Evolutionary conservation across 2,329 filamentous ascomycete species (phyloP).

Genomic region (Paracoccidioides brasiliensis): DNA sequence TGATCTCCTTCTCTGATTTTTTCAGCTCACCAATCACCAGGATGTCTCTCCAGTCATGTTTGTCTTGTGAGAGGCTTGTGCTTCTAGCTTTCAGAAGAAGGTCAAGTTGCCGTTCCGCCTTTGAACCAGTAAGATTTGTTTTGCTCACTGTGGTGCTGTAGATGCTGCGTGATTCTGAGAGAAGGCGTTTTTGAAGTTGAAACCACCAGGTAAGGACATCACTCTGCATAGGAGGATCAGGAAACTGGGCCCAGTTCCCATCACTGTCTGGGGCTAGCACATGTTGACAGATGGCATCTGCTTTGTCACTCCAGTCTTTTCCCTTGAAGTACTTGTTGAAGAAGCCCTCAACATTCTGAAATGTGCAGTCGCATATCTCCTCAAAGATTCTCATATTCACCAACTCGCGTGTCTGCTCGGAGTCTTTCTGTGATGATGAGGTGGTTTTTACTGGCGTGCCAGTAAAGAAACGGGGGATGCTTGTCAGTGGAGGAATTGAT

Average conservation of each 20-base stretch:
- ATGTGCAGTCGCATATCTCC: no score
- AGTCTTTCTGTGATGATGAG: no score
- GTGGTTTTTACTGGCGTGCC: no score
- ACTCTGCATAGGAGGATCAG: slow-evolving; percentile 4
- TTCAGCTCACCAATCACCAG: slow-evolving; percentile 11
- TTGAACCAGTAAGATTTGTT: slow-evolving; percentile 5
- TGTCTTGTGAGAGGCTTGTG: background rate
- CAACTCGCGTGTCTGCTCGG: no score
- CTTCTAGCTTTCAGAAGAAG: slow-evolving; percentile 9
- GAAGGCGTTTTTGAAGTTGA: slow-evolving; percentile 10
- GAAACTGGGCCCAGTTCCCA: slow-evolving; percentile 7
- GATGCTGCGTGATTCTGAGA: slow-evolving; percentile 7
- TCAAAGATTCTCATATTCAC: no score
- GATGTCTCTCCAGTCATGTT: slow-evolving; percentile 13
- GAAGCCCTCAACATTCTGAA: no score
- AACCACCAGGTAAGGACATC: slow-evolving; percentile 10
- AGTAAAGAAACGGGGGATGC: no score
- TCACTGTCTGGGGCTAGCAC: background rate
- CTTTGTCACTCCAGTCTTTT: no score
- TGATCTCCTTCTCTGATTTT: slow-evolving; percentile 1
- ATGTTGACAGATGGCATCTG: background rate
- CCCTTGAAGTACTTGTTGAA: no score
- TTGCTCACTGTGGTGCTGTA: slow-evolving; percentile 4
- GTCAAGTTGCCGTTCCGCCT: slow-evolving; percentile 12
- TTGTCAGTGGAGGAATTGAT: no score